Evolutionary conservation across 2,329 filamentous ascomycete species (phyloP).

Genomic region (Aureobasidium sp.): DNA sequence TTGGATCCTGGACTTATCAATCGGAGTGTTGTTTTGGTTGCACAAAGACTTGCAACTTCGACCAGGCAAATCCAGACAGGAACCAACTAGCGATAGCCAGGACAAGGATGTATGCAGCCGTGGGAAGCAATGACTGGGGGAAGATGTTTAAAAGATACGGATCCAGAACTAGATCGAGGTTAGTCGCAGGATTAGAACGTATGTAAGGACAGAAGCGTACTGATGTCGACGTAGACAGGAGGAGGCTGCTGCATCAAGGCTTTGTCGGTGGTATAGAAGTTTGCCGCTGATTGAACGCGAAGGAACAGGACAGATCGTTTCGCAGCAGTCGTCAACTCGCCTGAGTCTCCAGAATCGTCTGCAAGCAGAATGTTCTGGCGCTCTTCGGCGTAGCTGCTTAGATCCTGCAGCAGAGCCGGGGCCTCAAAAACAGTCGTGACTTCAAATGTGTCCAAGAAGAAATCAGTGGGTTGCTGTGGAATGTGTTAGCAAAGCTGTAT

Average conservation of each 20-base stretch:
- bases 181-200: neutral
- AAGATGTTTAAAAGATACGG: slow-evolving; percentile 74
- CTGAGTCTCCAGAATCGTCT: neutral
- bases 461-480: slow-evolving; percentile 73
- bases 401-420: slow-evolving; percentile 24
- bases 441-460: slow-evolving; percentile 59
- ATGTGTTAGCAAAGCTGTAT: slow-evolving; percentile 3
- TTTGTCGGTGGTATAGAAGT: slow-evolving; percentile 71
- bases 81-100: slow-evolving; percentile 50
- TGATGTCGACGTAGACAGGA: slow-evolving; percentile 67
- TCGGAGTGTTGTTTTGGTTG: slow-evolving; percentile 16
- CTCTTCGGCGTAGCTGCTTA: slow-evolving; percentile 23
- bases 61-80: slow-evolving; percentile 39
- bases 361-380: slow-evolving; percentile 8
- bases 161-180: slow-evolving; percentile 59
- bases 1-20: slow-evolving; percentile 2
- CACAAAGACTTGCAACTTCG: slow-evolving; percentile 18
- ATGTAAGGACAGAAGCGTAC: slow-evolving; percentile 24
- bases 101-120: slow-evolving; percentile 56
- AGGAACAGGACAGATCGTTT: slow-evolving; percentile 50
- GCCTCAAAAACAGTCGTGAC: slow-evolving; percentile 49
- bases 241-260: slow-evolving; percentile 68
- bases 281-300: slow-evolving; percentile 65
- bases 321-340: neutral
- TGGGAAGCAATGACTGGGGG: slow-evolving; percentile 68